Evolutionary conservation across 2,329 filamentous ascomycete species (phyloP).

Genomic region (Macrophomina phaseolina): DNA sequence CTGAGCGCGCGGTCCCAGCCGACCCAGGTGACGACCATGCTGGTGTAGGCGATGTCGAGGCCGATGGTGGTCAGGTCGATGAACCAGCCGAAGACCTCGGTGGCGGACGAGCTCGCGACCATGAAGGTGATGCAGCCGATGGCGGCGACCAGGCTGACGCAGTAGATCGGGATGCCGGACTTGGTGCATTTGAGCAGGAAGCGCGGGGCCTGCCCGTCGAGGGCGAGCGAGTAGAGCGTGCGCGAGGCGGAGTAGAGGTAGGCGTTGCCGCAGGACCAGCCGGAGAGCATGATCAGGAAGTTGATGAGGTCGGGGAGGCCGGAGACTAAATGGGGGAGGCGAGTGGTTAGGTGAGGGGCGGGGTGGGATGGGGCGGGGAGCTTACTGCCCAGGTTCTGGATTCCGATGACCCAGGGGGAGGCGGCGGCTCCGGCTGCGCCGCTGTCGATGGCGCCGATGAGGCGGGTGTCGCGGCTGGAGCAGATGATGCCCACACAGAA

Average conservation of each 20-base stretch:
- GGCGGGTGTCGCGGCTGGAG: slow-evolving; percentile 53
- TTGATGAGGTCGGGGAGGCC: slow-evolving; percentile 65
- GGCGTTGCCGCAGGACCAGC: slow-evolving; percentile 62
- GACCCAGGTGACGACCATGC: slow-evolving; percentile 64
- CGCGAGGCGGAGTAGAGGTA: slow-evolving; percentile 62
- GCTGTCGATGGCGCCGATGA: slow-evolving; percentile 46
- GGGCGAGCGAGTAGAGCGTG: slow-evolving; percentile 58
- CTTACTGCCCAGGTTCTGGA: slow-evolving; percentile 56
- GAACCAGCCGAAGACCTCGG: slow-evolving; percentile 75
- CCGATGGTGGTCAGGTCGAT: slow-evolving; percentile 75
- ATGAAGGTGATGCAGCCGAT: slow-evolving; percentile 76
- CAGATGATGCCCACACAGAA: slow-evolving; percentile 64
- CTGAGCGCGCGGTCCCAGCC: slow-evolving; percentile 61
- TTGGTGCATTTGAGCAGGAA: slow-evolving; percentile 65
- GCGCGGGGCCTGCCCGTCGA: slow-evolving; percentile 59
- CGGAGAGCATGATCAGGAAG: slow-evolving; percentile 60
- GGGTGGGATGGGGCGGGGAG: neutral
- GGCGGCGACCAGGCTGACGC: slow-evolving; percentile 68
- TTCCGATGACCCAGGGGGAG: slow-evolving; percentile 69
- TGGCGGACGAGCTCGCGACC: slow-evolving; percentile 69
- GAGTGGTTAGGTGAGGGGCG: neutral
- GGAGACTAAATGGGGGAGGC: slow-evolving; percentile 39
- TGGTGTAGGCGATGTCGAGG: slow-evolving; percentile 55
- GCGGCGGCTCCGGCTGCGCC: slow-evolving; percentile 45
- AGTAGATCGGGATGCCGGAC: slow-evolving; percentile 75